phyloP scores from a whole-genome alignment of 78 protist genomes.

The Dictyostelium brefeldianum region DNA sequence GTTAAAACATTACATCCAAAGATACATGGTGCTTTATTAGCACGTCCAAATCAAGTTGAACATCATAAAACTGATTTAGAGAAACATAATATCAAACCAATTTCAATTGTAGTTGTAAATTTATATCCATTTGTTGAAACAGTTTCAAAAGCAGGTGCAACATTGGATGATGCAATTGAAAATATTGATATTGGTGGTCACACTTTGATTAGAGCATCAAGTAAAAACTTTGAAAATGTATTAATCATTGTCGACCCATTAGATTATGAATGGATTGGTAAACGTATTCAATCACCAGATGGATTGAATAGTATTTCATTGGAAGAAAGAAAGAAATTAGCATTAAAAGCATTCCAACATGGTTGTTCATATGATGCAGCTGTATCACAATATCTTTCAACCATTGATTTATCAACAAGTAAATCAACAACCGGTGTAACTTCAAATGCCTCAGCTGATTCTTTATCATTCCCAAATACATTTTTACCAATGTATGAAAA shows the following conservation, averaged over 20 bases:
- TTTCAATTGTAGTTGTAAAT: slow-evolving; percentile 88
- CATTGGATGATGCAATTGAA: slow-evolving; percentile 86
- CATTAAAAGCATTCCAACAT: slow-evolving; percentile 90
- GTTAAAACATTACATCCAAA: slow-evolving; percentile 95
- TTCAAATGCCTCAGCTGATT: background rate
- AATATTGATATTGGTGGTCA: slow-evolving; percentile 93
- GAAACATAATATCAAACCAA: slow-evolving; percentile 53
- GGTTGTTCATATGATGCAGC: slow-evolving; percentile 92
- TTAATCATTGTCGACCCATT: slow-evolving; percentile 71
- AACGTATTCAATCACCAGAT: slow-evolving; percentile 51
- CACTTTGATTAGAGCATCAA: slow-evolving; percentile 75
- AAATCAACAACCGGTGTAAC: slow-evolving; percentile 29
- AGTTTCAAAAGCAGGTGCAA: slow-evolving; percentile 16
- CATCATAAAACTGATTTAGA: slow-evolving; percentile 36
- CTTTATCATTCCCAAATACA: slow-evolving; percentile 29
- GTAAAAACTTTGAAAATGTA: slow-evolving; percentile 83
- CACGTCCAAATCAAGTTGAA: slow-evolving; percentile 28
- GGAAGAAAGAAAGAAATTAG: slow-evolving; percentile 79
- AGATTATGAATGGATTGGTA: slow-evolving; percentile 68
- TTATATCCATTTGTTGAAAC: slow-evolving; percentile 92
- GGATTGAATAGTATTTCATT: slow-evolving; percentile 33
- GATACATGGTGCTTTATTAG: slow-evolving; percentile 90
- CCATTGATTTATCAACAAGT: background rate
- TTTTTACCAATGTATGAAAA: slow-evolving; percentile 66
- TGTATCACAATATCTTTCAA: slow-evolving; percentile 65